Evolutionary conservation across 345 rosid genomes (phyloP), one percentile per base, ranked within the genome.

Genomic region (Barbarea vulgaris): DNA sequence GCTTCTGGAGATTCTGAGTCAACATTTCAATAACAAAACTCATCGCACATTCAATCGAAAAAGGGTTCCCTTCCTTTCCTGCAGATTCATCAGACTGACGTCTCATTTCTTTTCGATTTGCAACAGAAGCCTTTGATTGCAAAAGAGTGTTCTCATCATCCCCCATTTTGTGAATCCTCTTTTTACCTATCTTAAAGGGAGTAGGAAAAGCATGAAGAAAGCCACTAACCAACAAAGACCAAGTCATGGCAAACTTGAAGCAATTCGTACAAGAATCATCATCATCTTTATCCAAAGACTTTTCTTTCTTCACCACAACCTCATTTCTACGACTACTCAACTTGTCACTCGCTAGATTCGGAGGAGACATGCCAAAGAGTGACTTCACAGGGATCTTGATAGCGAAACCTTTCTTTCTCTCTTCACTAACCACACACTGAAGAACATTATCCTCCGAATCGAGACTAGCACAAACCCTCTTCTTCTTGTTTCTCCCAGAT

Each of bases 181-280:
- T 88, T 82, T 87, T 89, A 37, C 75, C 78, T 9, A 52, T 68
- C 75, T 86, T 87, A 34, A 87, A 86, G 0, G 90, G 95, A 73
- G 73, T 66, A 15, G 91, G 91, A 58, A 88, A 77, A 54, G 93
- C 86, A 81, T 89, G 89, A 57, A 82, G 85, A 67, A 92, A 84
- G 60, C 88, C 87, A 80, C 84, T 86, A 24, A 89, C 85, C 86
- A 89, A 77, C 84, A 89, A 68, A 7, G 97, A 85, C 89, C 89
- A 89, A 64, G 89, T 83, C 72, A 87, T 83, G 0, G 93, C 89
- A 85, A 91, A 91, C 75, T 86, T 88, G 77, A 88, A 84, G 78
- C 97, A 92, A 59, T 87, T 88, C 0, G 75, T 41, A 69, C 97
- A 88, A 77, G 96, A 84, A 61, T 71, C 89, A 22, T 71, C 89